A percentile compares a stretch with the other conserved stretches of the same genome.
These are phyloP conservation scores for Dorcoceras hygrometricum DNA, from an alignment of 257 asterid genomes.

Conservation along the genomic window DNA sequence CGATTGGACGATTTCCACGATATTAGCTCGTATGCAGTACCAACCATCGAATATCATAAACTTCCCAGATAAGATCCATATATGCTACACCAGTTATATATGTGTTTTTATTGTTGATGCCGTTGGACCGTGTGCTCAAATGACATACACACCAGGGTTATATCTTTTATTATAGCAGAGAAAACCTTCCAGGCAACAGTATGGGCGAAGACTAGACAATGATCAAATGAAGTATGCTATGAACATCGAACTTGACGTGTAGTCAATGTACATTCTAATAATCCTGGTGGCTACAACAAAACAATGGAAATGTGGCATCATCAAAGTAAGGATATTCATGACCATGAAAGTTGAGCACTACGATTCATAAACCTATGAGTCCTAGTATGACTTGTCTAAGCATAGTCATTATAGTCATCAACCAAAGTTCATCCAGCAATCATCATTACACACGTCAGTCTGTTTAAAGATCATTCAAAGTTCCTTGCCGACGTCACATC, in stretches of 20 bases:
- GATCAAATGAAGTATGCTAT: neutral
- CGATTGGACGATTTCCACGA: neutral
- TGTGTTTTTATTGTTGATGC: neutral
- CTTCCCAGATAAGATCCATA: neutral
- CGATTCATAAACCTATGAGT: slow-evolving; percentile 25
- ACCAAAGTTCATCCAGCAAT: slow-evolving; percentile 14
- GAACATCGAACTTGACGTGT: neutral
- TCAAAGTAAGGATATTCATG: neutral
- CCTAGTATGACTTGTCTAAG: slow-evolving; percentile 14
- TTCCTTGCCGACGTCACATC: slow-evolving; percentile 6
- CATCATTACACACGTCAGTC: slow-evolving; percentile 14
- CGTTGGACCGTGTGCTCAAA: neutral
- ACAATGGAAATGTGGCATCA: neutral
- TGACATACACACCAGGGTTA: too few species aligned
- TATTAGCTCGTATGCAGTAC: neutral
- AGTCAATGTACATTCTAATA: neutral
- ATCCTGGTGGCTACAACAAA: slow-evolving; percentile 7
- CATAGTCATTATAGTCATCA: slow-evolving; percentile 12
- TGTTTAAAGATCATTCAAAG: slow-evolving; percentile 3
- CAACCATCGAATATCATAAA: neutral
- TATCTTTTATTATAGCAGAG: neutral
- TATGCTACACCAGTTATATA: neutral
- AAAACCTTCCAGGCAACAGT: neutral
- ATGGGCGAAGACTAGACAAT: neutral
- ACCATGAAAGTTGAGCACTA: slow-evolving; percentile 1